A percentile compares a stretch with the other conserved stretches of the same genome.
phyloP scores from a whole-genome alignment of 352 stramenopile genomes.

The Pythium pyrilobum region DNA sequence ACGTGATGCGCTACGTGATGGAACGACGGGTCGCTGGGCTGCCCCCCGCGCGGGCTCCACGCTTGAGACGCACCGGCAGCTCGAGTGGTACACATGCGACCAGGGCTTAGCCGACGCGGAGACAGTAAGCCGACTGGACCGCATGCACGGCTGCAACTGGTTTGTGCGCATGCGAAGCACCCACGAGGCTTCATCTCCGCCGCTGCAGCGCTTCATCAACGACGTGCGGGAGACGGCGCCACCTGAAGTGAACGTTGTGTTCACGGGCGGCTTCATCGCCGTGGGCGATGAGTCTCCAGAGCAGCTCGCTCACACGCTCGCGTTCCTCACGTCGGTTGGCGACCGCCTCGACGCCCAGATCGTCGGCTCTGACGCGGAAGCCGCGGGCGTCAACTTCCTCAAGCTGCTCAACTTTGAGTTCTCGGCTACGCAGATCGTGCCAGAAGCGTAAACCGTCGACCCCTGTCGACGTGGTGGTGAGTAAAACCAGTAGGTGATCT shows the following conservation, averaged over 20 bases:
- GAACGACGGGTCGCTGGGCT: neutral
- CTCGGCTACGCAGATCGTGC: slow-evolving; percentile 4
- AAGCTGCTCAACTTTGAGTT: neutral
- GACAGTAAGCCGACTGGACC: neutral
- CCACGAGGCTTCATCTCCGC: neutral
- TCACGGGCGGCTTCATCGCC: no score
- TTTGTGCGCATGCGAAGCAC: neutral
- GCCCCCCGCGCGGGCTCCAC: neutral
- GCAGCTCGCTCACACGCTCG: no score
- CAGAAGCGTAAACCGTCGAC: no score
- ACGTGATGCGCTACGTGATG: neutral
- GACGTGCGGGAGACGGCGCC: neutral
- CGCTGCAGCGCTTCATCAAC: neutral
- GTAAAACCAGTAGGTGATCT: no score
- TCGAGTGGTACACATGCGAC: slow-evolving; percentile 10
- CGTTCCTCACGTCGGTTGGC: no score
- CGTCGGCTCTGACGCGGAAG: neutral
- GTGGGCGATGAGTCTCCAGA: no score
- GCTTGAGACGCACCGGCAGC: neutral
- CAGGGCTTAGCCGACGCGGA: neutral
- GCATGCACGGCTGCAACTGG: neutral
- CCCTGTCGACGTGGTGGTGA: no score
- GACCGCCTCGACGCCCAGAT: no score
- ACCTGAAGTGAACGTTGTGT: no score
- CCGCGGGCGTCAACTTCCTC: neutral